Conservation (phyloP, 139 green algal species). For the Choricystis sp. region DNA sequence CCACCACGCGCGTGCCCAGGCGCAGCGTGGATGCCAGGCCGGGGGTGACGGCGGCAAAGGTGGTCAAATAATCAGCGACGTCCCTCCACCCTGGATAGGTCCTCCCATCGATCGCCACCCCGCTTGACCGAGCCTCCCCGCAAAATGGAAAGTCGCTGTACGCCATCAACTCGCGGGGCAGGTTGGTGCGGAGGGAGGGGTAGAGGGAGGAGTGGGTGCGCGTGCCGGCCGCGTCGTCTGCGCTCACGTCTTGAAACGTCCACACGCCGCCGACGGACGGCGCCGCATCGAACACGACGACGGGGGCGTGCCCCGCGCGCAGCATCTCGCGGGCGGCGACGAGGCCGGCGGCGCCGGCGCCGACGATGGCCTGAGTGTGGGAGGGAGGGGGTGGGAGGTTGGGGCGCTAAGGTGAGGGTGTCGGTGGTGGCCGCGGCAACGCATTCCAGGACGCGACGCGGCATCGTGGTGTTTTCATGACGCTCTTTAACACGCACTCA, state of each 20-base stretch:
- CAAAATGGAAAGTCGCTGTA: slow-evolving; percentile 51
- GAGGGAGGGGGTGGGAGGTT: too few species aligned
- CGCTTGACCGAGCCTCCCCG: slow-evolving; percentile 6
- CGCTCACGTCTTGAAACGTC: slow-evolving; percentile 26
- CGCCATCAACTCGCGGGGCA: slow-evolving; percentile 58
- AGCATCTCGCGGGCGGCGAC: slow-evolving; percentile 41
- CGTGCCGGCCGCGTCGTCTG: slow-evolving; percentile 17
- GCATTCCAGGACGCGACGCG: too few species aligned
- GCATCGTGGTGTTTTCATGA: too few species aligned
- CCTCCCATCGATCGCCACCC: slow-evolving; percentile 8
- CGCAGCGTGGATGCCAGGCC: slow-evolving; percentile 14
- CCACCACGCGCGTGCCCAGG: slow-evolving; percentile 17
- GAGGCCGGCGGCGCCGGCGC: slow-evolving; percentile 54
- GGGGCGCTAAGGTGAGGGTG: too few species aligned
- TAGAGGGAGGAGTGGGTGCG: slow-evolving; percentile 47
- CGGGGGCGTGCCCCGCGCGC: slow-evolving; percentile 31
- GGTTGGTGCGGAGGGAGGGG: slow-evolving; percentile 44
- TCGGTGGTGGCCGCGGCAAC: too few species aligned
- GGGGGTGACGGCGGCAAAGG: slow-evolving; percentile 28
- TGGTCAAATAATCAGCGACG: slow-evolving; percentile 34
- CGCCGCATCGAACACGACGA: slow-evolving; percentile 40
- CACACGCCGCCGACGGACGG: slow-evolving; percentile 32
- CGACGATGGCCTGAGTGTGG: slow-evolving; percentile 35
- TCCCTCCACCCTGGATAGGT: slow-evolving; percentile 1
- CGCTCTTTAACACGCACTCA: too few species aligned